Percentiles rank a stretch among this genome's conserved stretches.
Conservation (phyloP, 2,329 filamentous ascomycete species). For the Penicillium sp. region DNA sequence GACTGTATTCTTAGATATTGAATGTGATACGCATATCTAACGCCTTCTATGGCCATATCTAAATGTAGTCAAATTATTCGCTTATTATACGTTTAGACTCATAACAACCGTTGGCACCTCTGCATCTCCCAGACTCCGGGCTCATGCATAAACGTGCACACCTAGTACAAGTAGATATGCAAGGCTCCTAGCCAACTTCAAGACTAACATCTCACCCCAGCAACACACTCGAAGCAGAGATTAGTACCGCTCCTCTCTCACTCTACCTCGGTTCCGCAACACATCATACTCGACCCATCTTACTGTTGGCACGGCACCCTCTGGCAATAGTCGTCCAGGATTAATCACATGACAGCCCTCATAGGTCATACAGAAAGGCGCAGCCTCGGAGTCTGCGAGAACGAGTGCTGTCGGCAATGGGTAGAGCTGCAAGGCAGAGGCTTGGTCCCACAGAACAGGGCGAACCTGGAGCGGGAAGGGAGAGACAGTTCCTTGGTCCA, state of each 20-base stretch:
- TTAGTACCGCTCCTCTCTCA: conserved; percentile 63
- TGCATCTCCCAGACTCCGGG: too few species aligned
- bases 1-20: conserved; percentile 23
- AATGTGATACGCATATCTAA: conserved; percentile 14
- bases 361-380: conserved; percentile 83
- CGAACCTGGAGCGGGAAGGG: conserved; percentile 78
- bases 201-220: too few species aligned
- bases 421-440: conserved; percentile 73
- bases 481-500: conserved; percentile 85
- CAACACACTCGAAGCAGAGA: too few species aligned
- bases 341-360: conserved; percentile 97
- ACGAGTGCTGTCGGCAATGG: conserved; percentile 82
- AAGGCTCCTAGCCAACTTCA: too few species aligned
- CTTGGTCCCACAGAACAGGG: conserved; percentile 88
- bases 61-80: conserved; percentile 2
- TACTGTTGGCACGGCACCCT: conserved; percentile 64
- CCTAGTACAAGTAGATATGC: too few species aligned
- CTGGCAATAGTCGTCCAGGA: conserved; percentile 71
- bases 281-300: conserved; percentile 88
- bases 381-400: conserved; percentile 75
- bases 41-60: not conserved
- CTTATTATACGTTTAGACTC: too few species aligned
- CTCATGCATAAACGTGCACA: too few species aligned
- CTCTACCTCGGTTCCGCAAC: conserved; percentile 56
- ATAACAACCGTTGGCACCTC: too few species aligned